Percentiles rank a stretch among this genome's conserved stretches.
Conservation (phyloP, 1,139 yeast species). For the Kazachstania sp. region DNA sequence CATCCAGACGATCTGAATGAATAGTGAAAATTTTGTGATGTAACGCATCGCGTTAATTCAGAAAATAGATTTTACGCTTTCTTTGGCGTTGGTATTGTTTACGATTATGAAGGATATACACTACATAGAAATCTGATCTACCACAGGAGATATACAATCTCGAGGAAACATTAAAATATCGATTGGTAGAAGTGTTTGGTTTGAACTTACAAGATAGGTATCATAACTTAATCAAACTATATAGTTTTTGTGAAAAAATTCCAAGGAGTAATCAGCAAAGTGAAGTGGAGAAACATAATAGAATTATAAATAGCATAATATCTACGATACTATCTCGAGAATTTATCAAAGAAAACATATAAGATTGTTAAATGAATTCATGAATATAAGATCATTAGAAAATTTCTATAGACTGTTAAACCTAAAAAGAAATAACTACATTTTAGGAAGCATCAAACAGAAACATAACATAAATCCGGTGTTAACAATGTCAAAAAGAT, state of each 20-base stretch:
- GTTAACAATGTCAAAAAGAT: not conserved
- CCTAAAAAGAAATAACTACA: not conserved
- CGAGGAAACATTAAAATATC: too few species aligned
- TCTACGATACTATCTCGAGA: not conserved
- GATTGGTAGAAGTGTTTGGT: too few species aligned
- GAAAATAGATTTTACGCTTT: not conserved
- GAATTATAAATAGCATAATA: too few species aligned
- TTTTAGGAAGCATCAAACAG: not conserved
- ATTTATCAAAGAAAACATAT: not conserved
- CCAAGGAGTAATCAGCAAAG: too few species aligned
- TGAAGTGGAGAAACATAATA: too few species aligned
- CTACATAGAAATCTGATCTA: too few species aligned
- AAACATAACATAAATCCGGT: not conserved
- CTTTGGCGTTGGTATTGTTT: not conserved
- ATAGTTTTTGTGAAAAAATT: too few species aligned
- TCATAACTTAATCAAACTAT: too few species aligned
- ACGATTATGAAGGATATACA: not conserved
- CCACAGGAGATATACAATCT: too few species aligned
- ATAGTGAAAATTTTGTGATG: not conserved
- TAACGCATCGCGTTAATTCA: conserved; percentile 1
- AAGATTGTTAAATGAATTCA: conserved; percentile 1
- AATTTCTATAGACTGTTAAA: not conserved
- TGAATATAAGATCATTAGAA: not conserved
- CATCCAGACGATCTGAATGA: not conserved
- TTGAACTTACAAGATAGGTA: too few species aligned